Percentiles rank a stretch among this genome's conserved stretches.
Evolutionary conservation across 208 protist species (phyloP).

Genomic region (Cochliopodium minus): DNA sequence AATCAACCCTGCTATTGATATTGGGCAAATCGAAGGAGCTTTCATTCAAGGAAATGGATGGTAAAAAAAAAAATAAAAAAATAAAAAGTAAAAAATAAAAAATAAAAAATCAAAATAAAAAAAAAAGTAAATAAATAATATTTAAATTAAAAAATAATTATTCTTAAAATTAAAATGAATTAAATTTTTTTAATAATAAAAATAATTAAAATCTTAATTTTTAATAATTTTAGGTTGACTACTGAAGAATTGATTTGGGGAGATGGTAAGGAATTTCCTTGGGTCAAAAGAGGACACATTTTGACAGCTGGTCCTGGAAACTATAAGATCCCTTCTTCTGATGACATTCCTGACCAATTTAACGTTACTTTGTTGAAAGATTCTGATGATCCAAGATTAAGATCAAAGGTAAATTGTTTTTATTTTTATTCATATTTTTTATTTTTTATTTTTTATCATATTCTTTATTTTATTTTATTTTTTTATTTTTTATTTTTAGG

Average conservation of each 20-base stretch:
- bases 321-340: slow-evolving; percentile 49
- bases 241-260: neutral
- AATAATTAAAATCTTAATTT: no score
- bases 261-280: neutral
- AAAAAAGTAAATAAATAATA: no score
- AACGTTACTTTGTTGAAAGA: slow-evolving; percentile 44
- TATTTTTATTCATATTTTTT: no score
- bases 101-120: neutral
- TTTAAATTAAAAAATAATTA: no score
- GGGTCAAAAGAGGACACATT: neutral
- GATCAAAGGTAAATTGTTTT: no score
- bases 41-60: slow-evolving; percentile 46
- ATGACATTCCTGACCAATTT: slow-evolving; percentile 50
- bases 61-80: neutral
- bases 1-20: slow-evolving; percentile 47
- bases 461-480: no score
- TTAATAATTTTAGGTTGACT: no score
- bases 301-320: neutral
- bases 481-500: slow-evolving; percentile 7
- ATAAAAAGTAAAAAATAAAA: neutral
- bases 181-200: no score
- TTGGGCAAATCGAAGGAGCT: slow-evolving; percentile 56
- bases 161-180: no score
- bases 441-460: no score
- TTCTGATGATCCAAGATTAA: slow-evolving; percentile 26